Conservation (phyloP, 2,329 filamentous ascomycete genomes). For the Arthrinium phaeospermum region DNA sequence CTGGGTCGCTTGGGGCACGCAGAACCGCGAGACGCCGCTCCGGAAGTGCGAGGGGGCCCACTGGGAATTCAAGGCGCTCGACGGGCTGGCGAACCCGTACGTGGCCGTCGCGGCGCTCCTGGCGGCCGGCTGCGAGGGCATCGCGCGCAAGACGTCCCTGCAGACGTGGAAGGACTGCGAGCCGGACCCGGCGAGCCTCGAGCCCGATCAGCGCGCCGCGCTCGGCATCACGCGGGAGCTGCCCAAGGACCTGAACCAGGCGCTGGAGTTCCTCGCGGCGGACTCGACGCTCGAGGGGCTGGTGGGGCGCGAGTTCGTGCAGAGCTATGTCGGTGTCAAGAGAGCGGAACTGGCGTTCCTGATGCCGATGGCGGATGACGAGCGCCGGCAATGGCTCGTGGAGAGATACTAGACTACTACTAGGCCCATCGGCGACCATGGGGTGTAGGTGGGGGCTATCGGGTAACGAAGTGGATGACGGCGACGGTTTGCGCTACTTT, state of each 20-base stretch:
- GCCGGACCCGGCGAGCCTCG: constrained; percentile 59
- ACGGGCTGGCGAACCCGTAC: constrained; percentile 81
- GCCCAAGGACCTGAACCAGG: constrained; percentile 59
- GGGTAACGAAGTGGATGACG: too few species aligned
- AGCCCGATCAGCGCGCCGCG: constrained; percentile 49
- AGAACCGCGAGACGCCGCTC: constrained; percentile 81
- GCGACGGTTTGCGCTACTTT: too few species aligned
- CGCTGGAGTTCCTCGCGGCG: constrained; percentile 54
- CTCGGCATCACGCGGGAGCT: constrained; percentile 61
- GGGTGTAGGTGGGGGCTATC: too few species aligned
- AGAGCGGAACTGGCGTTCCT: constrained; percentile 60
- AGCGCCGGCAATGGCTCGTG: constrained; percentile 64
- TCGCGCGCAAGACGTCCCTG: constrained; percentile 46
- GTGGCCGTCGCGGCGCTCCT: constrained; percentile 68
- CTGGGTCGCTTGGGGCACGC: constrained; percentile 80
- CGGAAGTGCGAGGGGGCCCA: constrained; percentile 69
- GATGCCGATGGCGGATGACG: constrained; percentile 50
- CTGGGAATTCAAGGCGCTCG: constrained; percentile 80
- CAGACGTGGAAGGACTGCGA: constrained; percentile 59
- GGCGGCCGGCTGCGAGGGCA: constrained; percentile 62
- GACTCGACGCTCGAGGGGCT: constrained; percentile 53
- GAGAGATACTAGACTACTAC: constrained; percentile 68
- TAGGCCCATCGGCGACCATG: not conserved
- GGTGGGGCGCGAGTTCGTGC: constrained; percentile 57
- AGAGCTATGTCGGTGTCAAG: constrained; percentile 65